phyloP scores from a whole-genome alignment of 164 flowering plant species.

The Amborella trichopoda region DNA sequence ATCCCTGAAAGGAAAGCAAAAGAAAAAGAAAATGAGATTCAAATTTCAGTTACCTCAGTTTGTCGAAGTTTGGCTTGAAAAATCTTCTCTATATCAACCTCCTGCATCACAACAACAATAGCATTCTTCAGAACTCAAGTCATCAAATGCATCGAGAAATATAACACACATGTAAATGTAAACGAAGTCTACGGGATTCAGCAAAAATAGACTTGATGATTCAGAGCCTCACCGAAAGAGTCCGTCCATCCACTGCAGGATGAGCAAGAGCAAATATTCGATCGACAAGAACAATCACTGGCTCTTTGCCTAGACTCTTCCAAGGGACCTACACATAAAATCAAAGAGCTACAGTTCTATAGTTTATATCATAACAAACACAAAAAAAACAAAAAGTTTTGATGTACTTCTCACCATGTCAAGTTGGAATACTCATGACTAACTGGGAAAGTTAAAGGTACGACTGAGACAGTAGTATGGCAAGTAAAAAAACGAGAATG shows the following conservation, averaged over 20 bases:
- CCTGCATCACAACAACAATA: constrained; percentile 26
- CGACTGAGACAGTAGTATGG: too few relatives aligned
- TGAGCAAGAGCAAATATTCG: constrained; percentile 89
- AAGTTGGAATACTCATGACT: too few relatives aligned
- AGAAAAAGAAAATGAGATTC: too few relatives aligned
- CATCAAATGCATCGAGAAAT: too few relatives aligned
- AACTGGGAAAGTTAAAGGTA: too few relatives aligned
- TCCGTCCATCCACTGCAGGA: constrained; percentile 65
- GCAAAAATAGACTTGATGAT: too few relatives aligned
- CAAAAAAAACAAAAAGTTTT: neutral
- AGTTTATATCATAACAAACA: neutral
- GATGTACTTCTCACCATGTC: too few relatives aligned
- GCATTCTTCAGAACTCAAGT: too few relatives aligned
- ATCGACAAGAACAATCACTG: constrained; percentile 92
- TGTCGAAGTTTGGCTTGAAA: constrained; percentile 89
- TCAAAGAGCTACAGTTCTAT: neutral
- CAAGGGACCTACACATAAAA: constrained; percentile 72
- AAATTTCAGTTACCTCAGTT: constrained; percentile 95
- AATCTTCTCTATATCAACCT: constrained; percentile 75
- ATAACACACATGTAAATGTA: too few relatives aligned
- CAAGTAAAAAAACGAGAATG: too few relatives aligned
- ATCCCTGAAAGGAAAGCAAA: too few relatives aligned
- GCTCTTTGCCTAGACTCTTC: constrained; percentile 98
- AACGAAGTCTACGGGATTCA: too few relatives aligned
- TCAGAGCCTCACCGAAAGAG: constrained; percentile 39